Evolutionary conservation across 805 yeast species (phyloP).

Genomic region (Lachancea quebecensis): DNA sequence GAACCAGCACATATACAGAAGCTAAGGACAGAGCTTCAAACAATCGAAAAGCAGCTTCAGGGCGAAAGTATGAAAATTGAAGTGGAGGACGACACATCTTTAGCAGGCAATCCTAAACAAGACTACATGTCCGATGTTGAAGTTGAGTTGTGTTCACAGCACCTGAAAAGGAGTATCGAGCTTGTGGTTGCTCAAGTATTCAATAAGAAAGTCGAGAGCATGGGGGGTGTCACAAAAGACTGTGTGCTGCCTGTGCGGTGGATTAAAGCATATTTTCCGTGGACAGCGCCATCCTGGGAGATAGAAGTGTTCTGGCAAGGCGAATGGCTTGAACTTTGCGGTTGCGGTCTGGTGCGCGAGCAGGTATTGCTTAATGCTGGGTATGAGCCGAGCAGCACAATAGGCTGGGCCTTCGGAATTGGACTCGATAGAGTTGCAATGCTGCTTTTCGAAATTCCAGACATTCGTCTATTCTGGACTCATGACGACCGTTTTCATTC

Average conservation of each 20-base stretch:
- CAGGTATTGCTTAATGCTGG: conserved; percentile 72
- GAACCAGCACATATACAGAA: conserved; percentile 33
- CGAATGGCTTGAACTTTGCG: conserved; percentile 96
- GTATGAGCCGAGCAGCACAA: conserved; percentile 42
- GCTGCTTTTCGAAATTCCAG: conserved; percentile 92
- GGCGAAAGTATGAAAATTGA: conserved; percentile 43
- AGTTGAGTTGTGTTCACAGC: conserved; percentile 60
- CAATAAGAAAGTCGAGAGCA: conserved; percentile 33
- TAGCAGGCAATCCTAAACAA: conserved; percentile 73
- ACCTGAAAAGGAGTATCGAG: conserved; percentile 82
- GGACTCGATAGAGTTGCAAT: conserved; percentile 94
- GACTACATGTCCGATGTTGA: conserved; percentile 63
- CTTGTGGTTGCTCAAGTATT: conserved; percentile 76
- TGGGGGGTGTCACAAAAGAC: conserved; percentile 43
- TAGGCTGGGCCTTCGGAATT: conserved; percentile 98
- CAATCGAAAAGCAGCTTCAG: conserved; percentile 45
- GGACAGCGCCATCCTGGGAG: conserved; percentile 98
- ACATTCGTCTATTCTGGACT: conserved; percentile 90
- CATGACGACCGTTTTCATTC: conserved; percentile 63
- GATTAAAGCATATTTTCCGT: conserved; percentile 94
- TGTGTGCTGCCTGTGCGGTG: conserved; percentile 67
- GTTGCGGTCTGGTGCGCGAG: conserved; percentile 85
- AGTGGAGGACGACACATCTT: conserved; percentile 66
- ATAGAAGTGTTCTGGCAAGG: conserved; percentile 99
- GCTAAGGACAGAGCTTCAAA: conserved; percentile 51